A percentile compares a stretch with the other conserved stretches of the same genome.
These are phyloP conservation scores for Cytospora leucostoma DNA, from an alignment of 2,329 filamentous ascomycete species.

Conservation along the genomic window DNA sequence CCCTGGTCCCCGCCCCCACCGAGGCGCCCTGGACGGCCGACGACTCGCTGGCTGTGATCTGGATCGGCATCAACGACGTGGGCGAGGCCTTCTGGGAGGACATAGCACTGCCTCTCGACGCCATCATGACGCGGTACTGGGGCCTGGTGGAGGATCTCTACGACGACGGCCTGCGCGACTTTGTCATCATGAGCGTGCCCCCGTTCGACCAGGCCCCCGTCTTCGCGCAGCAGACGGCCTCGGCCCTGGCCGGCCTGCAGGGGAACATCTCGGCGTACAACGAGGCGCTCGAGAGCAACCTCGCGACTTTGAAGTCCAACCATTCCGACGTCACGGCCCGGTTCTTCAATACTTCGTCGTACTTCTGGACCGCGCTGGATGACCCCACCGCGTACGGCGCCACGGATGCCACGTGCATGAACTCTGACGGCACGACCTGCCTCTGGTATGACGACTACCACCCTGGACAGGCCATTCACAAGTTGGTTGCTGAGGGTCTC, in stretches of 20 bases:
- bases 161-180: conserved; percentile 14
- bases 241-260: conserved; percentile 11
- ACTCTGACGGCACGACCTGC: conserved; percentile 15
- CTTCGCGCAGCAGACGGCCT: conserved; percentile 11
- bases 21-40: conserved; percentile 13
- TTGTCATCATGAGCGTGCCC: conserved; percentile 13
- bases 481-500: conserved; percentile 16
- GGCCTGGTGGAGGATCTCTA: conserved; percentile 19
- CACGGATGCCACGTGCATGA: conserved; percentile 12
- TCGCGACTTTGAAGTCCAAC: conserved; percentile 14
- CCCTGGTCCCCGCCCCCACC: conserved; percentile 15
- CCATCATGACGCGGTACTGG: conserved; percentile 19
- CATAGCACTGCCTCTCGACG: conserved; percentile 8
- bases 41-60: conserved; percentile 7
- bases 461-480: conserved; percentile 17
- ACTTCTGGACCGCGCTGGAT: conserved; percentile 11
- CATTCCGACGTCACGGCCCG: conserved; percentile 13
- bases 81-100: conserved; percentile 20
- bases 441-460: conserved; percentile 22
- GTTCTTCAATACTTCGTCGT: conserved; percentile 17
- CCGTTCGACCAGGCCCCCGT: conserved; percentile 18
- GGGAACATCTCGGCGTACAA: conserved; percentile 20
- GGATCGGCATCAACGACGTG: conserved; percentile 21
- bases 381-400: conserved; percentile 22
- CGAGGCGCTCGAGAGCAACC: conserved; percentile 16